A percentile compares a stretch with the other conserved stretches of the same genome.
Conservation (phyloP, 2,329 filamentous ascomycete species). For the Stemphylium vesicarium region DNA sequence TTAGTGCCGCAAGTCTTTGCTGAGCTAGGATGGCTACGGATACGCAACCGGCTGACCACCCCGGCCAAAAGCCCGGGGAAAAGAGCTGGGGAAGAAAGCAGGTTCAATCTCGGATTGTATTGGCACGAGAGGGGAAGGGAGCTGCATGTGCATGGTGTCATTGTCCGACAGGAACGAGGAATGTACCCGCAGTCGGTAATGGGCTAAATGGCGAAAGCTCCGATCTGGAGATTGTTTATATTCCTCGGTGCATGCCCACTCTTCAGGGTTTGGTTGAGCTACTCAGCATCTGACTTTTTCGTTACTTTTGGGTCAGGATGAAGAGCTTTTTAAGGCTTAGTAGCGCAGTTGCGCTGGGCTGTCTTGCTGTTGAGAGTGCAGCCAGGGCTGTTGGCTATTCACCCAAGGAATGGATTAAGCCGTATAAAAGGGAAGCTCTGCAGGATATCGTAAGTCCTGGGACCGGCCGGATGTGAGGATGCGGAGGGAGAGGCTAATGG, state of each 20-base stretch:
- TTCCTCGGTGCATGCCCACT: background rate
- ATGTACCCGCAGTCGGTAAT: background rate
- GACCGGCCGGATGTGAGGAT: background rate
- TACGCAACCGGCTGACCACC: conserved; percentile 1
- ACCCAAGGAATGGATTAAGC: conserved; percentile 57
- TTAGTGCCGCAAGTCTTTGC: background rate
- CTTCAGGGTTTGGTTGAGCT: too few relatives aligned
- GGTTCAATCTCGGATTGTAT: conserved; percentile 12
- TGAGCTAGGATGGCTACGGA: too few relatives aligned
- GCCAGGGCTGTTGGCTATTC: conserved; percentile 59
- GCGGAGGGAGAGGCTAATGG: background rate
- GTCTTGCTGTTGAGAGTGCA: conserved; percentile 54
- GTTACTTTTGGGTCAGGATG: conserved; percentile 19
- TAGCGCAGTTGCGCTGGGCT: conserved; percentile 39
- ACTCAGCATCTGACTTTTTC: background rate
- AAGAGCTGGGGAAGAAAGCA: background rate
- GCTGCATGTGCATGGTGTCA: conserved; percentile 13
- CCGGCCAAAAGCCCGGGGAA: too few relatives aligned
- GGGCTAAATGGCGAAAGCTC: background rate
- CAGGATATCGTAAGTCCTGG: conserved; percentile 61
- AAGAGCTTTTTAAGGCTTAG: conserved; percentile 25
- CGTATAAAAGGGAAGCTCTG: conserved; percentile 57
- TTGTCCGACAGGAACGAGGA: conserved; percentile 9
- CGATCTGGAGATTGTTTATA: background rate
- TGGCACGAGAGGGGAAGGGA: conserved; percentile 12